Base-by-base conservation (phyloP, 2,329 filamentous ascomycete species). In the Byssoonygena ceratinophila region DNA sequence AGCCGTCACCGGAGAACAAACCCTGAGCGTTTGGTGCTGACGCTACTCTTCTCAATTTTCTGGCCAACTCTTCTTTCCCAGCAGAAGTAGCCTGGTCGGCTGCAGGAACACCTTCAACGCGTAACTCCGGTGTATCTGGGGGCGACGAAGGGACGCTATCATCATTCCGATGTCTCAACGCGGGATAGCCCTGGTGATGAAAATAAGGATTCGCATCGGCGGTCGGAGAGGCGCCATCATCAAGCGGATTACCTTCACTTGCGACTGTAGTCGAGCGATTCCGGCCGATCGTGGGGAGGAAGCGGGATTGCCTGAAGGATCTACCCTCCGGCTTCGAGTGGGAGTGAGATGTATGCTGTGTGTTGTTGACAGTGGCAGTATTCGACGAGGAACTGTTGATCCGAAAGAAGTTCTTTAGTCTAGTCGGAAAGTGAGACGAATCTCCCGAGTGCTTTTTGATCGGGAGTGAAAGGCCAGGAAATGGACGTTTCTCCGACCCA, bases 131-230 rank as follows among this genome's bases (percentile, higher is more conserved):
- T 1, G 89, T 94, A 67, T 95, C 89, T 41, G 91, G 88, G 27
- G 92, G 91, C 56, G 90, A 94, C 11, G 89, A 88, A 12, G 92
- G 90, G 32, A 94, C 86, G 58, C 89, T 96, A 64, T 84, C 87
- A 60, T 92, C 88, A 68, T 97, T 94, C 73, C 94, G 89, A 73
- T 98, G 92, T 65, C 91, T 84, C 62, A 97, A 76, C 58, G 87
- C 87, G 3, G 92, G 92, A 61, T 89, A 89, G 53, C 92, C 92
- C 71, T 98, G 92, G 67, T 97, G 92, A 59, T 83, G 86, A 69
- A 97, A 98, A 72, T 98, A 98, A 16, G 92, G 92, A 68, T 98
- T 98, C 58, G 89, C 91, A 65, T 91, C 83, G 48, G 90, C 91
- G 3, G 89, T 97, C 23, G 92, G 92, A 64, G 90, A 95, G 63